Evolutionary conservation across 805 yeast genomes (phyloP), one percentile per base, ranked within the genome.

Genomic region (Saccharomycopsis sp.): DNA sequence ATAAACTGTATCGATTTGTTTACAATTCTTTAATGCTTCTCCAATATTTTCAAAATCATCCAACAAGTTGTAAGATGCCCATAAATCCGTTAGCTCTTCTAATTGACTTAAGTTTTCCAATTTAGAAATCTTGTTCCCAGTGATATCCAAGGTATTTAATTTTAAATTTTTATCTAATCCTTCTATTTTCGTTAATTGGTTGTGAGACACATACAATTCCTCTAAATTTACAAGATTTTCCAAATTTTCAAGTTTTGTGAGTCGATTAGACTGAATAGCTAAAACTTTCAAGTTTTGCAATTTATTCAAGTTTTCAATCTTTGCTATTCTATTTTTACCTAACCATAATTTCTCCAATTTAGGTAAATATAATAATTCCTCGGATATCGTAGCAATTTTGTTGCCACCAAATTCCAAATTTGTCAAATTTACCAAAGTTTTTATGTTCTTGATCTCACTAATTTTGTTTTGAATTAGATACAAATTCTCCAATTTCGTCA

Each of bases 321-420:
- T 73, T 1, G 72, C 54, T 44, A 93, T 85, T 51, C 74, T 73
- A 62, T 93, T 93, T 58, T 88, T 87, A 38, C 97, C 98, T 34
- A 93, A 68, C 98, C 97, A 93, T 38, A 93, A 66, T 58, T 89
- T 84, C 52, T 77, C 75, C 36, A 93, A 64, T 40, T 71, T 74
- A 0, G 63, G 65, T 47, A 90, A 66, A 0, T 64, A 61, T 17
- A 71, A 70, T 53, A 89, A 59, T 33, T 77, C 75, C 51, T 78
- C 82, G 24, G 66, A 58, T 37, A 84, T 77, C 33, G 56, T 61
- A 36, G 75, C 70, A 38, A 87, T 72, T 47, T 77, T 71, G 62
- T 93, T 93, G 20, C 97, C 98, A 9, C 97, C 98, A 33, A 93
- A 69, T 62, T 93, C 98, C 44, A 93, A 65, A 53, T 82, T 84